Conservation (phyloP, 768 basidiomycete genomes). For the Lactifluus pinguis region DNA sequence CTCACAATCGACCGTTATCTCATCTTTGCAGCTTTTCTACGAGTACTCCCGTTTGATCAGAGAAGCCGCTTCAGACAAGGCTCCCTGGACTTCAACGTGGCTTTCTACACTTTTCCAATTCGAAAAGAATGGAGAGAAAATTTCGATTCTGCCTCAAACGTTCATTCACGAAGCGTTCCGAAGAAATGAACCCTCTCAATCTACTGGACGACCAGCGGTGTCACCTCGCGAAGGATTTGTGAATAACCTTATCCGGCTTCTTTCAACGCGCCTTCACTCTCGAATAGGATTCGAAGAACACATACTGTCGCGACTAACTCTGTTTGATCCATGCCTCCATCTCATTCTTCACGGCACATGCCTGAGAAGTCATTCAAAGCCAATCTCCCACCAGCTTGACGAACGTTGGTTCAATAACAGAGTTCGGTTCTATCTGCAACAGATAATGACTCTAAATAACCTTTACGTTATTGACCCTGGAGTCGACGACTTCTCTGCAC, state of each 20-base stretch:
- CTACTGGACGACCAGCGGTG: not conserved
- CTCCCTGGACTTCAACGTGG: slow-evolving; percentile 7
- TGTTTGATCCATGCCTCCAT: slow-evolving; percentile 7
- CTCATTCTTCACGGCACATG: slow-evolving; percentile 33
- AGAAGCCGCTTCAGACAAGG: slow-evolving; percentile 8
- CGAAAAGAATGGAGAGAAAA: not conserved
- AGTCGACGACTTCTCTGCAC: not conserved
- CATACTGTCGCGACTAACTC: not conserved
- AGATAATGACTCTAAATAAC: slow-evolving; percentile 39
- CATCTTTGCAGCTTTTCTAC: slow-evolving; percentile 2
- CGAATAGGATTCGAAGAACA: not conserved
- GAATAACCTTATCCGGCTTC: not conserved
- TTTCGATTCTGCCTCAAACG: not conserved
- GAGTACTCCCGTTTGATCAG: slow-evolving; percentile 8
- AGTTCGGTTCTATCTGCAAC: slow-evolving; percentile 38
- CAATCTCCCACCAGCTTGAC: slow-evolving; percentile 29
- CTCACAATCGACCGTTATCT: not conserved
- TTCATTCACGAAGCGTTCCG: not conserved
- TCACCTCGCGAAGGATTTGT: not conserved
- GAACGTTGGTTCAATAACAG: slow-evolving; percentile 32
- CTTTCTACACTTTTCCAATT: slow-evolving; percentile 6
- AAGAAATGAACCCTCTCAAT: not conserved
- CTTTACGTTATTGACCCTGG: slow-evolving; percentile 13
- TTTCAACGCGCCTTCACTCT: not conserved
- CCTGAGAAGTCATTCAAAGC: slow-evolving; percentile 27